Evolutionary conservation across 176 grass and related monocot genomes (phyloP), one percentile per base, ranked within the genome.

Genomic region (Eleusine indica): DNA sequence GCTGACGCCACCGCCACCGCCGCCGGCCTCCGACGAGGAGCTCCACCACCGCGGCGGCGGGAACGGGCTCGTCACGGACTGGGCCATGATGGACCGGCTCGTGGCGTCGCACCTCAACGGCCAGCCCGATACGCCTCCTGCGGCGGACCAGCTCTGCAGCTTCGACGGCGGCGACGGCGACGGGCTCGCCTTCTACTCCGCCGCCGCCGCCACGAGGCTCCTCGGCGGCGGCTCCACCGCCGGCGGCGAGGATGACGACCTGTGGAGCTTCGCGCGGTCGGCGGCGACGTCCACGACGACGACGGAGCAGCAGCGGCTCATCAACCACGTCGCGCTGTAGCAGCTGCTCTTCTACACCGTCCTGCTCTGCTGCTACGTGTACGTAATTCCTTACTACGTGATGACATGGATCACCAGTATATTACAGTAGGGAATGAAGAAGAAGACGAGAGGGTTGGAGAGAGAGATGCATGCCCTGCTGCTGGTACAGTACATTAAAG

Each of bases 91-190:
- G 89, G 96, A 98, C 80, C 68, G 96, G 63, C 93, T 98, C 5
- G 93, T 98, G 9, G 96, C 96, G 2, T 99, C 91, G 3, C 96
- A 99, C 81, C 96, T 99, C 52, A 94, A 99, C 66, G 96, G 93
- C 58, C n/a, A 89, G n/a, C 42, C 86, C 58, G 92, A 97, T 28
- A 38, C 21, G 19, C 19, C 9, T 19, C 21, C 78, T 30, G n/a
- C 91, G 19, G 66, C 83, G 0, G 83, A 85, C 46, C 90, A 81
- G 60, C 90, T 92, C 32, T 92, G 94, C 66, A 68, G 35, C 88
- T 94, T 91, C 77, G 89, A 94, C 51, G 68, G 53, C 71, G 25
- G 66, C 67, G 48, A 14, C 84, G 38, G 29, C 67, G 74, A 84
- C 32, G 76, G 65, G 21, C 80, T 92, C 61, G 78, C 84, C 44